Evolutionary conservation across 1,139 yeast species (phyloP).

Genomic region (Geotrichum cucujoidarum): DNA sequence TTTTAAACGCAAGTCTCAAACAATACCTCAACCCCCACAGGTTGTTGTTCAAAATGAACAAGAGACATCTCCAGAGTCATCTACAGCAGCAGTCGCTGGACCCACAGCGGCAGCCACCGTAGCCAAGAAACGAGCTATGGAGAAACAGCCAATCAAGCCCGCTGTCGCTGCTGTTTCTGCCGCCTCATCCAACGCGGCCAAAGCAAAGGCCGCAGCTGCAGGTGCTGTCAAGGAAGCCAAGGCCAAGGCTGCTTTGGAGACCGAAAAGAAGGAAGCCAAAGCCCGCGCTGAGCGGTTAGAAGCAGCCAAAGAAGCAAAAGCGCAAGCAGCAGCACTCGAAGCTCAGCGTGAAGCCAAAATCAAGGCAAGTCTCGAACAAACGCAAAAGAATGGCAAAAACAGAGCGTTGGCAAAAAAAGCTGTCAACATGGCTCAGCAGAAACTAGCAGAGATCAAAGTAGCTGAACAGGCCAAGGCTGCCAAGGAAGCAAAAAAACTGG

Average conservation of each 20-base stretch:
- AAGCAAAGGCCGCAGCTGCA: slow-evolving; percentile 4
- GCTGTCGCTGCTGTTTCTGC: slow-evolving; percentile 4
- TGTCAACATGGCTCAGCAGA: neutral
- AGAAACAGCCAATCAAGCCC: too few species aligned
- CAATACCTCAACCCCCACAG: neutral
- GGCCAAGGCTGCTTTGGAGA: neutral
- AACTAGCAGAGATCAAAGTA: neutral
- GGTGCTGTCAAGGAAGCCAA: slow-evolving; percentile 1
- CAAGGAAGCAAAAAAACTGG: neutral
- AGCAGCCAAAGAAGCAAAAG: neutral
- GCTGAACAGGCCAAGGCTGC: slow-evolving; percentile 3
- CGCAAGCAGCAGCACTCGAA: slow-evolving; percentile 9
- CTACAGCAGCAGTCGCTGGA: too few species aligned
- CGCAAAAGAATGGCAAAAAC: neutral
- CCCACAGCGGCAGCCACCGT: too few species aligned
- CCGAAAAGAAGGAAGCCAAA: neutral
- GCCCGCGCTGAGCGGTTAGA: neutral
- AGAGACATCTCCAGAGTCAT: neutral
- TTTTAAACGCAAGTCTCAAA: neutral
- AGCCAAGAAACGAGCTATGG: neutral
- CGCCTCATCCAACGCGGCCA: neutral
- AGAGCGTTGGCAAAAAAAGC: neutral
- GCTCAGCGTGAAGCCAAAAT: slow-evolving; percentile 7
- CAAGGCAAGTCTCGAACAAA: neutral
- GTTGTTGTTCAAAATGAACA: neutral